A percentile compares a stretch with the other conserved stretches of the same genome.
Conservation (phyloP, 1,284 basidiomycete genomes). For the Abortiporus biennis region DNA sequence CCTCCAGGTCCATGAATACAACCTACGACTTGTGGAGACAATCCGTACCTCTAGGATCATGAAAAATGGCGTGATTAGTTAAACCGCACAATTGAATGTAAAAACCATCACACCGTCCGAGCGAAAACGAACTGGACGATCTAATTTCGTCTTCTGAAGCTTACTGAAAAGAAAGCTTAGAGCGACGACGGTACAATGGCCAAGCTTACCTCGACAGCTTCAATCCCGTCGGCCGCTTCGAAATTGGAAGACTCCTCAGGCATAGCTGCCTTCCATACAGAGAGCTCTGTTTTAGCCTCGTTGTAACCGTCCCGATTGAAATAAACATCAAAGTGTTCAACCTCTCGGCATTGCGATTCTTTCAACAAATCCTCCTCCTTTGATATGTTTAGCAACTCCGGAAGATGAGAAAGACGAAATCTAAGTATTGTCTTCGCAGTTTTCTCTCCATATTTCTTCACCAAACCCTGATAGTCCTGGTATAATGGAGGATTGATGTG, state of each 20-base stretch:
- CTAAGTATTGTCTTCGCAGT: slow-evolving; percentile 49
- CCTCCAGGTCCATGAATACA: slow-evolving; percentile 35
- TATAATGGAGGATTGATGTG: slow-evolving; percentile 62
- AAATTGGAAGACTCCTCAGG: slow-evolving; percentile 31
- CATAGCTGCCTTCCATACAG: slow-evolving; percentile 31
- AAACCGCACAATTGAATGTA: background rate
- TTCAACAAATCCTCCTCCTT: slow-evolving; percentile 39
- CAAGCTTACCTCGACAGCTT: slow-evolving; percentile 29
- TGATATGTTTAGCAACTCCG: slow-evolving; percentile 39
- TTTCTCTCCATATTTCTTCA: slow-evolving; percentile 36
- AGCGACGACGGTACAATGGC: too few species aligned
- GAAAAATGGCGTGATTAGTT: background rate
- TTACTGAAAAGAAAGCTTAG: too few species aligned
- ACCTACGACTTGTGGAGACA: slow-evolving; percentile 30
- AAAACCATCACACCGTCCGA: background rate
- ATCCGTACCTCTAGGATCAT: slow-evolving; percentile 26
- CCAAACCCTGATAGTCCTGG: slow-evolving; percentile 51
- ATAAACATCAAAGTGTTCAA: slow-evolving; percentile 37
- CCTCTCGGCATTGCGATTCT: slow-evolving; percentile 34
- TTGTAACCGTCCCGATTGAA: slow-evolving; percentile 27
- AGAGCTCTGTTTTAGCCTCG: slow-evolving; percentile 27
- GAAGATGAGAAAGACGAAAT: slow-evolving; percentile 54
- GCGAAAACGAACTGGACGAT: background rate
- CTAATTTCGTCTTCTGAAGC: background rate
- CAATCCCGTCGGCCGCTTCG: slow-evolving; percentile 23